Evolutionary conservation across 2,329 filamentous ascomycete genomes (phyloP), one percentile per base, ranked within the genome.

Genomic region (Hypoxylon sp.): DNA sequence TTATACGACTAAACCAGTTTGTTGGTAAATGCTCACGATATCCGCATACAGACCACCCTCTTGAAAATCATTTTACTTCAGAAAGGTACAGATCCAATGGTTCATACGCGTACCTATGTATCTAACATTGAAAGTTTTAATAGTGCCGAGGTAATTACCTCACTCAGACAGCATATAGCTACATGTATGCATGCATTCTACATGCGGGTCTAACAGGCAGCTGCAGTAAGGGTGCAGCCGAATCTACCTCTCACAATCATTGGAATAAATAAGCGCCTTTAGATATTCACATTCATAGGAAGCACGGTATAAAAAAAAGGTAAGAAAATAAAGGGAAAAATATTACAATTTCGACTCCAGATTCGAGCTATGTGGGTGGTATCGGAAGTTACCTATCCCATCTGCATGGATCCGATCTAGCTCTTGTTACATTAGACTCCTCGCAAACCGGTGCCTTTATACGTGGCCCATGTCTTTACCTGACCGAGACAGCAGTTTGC

Each of bases 401-500:
- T 43, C 30, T 55, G 38, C 51, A 43, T 43, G 49, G 41, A 21
- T 51, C 50, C 43, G 25, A 52, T 46, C 60, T 43, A 51, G 34
- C 57, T 45, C 36, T 9, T 58, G 38, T 28, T 52, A 61, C 63
- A 46, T 52, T 41, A 32, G 32, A 49, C 46, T 30, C 10, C 28
- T 52, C 28, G 21, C 25, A 61, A 53, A 52, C 45, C 32, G 19
- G 38, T 46, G 17, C 28, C 51, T 46, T 34, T 41, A 41, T 57
- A 60, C 56, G 57, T 59, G 60, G 50, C 46, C 36, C 55, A 25
- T 60, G 32, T 51, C 36, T 49, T 48, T 21, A 50, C 63, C 41
- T 45, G 60, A 63, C 59, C 51, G 64, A 67, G 53, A 56, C 52
- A 53, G 17, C 60, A 49, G 49, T 49, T 60, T 56, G 56, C 38